phyloP scores from a whole-genome alignment of 2,329 filamentous ascomycete species.

The Beauveria sp. region DNA sequence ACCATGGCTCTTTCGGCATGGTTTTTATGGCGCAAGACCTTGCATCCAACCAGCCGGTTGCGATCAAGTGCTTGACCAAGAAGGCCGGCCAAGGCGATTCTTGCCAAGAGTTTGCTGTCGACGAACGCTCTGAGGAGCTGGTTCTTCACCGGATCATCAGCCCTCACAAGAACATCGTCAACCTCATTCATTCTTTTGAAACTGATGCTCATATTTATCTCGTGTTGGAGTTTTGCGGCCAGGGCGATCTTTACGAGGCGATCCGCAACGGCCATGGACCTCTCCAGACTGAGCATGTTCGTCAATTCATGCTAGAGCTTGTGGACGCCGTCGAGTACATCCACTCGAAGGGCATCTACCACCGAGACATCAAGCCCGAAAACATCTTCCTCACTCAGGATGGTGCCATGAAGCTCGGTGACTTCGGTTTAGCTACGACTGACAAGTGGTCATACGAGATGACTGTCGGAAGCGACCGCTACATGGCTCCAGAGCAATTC shows the following conservation, averaged over 20 bases:
- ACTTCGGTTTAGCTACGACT: conserved; percentile 87
- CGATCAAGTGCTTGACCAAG: conserved; percentile 96
- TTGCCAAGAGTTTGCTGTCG: conserved; percentile 60
- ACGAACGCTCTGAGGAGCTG: conserved; percentile 76
- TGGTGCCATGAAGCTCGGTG: conserved; percentile 90
- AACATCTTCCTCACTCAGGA: conserved; percentile 91
- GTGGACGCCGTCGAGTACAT: conserved; percentile 84
- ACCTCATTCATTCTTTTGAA: conserved; percentile 84
- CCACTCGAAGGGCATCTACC: conserved; percentile 84
- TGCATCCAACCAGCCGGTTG: conserved; percentile 69
- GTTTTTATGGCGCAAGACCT: conserved; percentile 87
- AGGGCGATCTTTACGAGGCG: conserved; percentile 94
- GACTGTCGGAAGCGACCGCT: conserved; percentile 93
- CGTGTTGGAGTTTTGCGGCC: conserved; percentile 89
- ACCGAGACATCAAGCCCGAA: conserved; percentile 98
- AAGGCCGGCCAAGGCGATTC: conserved; percentile 53
- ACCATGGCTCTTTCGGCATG: conserved; percentile 98
- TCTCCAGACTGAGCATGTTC: conserved; percentile 90
- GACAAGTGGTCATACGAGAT: conserved; percentile 87
- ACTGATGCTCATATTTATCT: conserved; percentile 84
- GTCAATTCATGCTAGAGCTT: conserved; percentile 93
- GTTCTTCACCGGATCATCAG: conserved; percentile 73
- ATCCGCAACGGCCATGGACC: conserved; percentile 85
- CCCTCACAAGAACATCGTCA: conserved; percentile 85
- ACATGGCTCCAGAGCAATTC: conserved; percentile 98